phyloP scores from a whole-genome alignment of 148 eudicot species.

The Rhododendron kiyosumense region DNA sequence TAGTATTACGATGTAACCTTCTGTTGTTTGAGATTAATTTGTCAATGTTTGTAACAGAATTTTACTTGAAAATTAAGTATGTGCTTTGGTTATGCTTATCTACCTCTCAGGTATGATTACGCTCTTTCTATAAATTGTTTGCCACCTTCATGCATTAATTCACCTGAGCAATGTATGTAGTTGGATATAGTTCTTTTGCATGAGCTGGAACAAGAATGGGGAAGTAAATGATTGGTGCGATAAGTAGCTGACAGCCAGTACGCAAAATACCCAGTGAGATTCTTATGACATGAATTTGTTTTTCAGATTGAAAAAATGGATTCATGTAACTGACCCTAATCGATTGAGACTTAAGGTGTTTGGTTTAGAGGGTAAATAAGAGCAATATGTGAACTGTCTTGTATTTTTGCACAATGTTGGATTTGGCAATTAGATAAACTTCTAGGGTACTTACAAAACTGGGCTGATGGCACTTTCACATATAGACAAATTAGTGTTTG shows the following conservation, averaged over 20 bases:
- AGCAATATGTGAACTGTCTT: no score
- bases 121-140: not conserved
- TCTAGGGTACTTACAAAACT: not conserved
- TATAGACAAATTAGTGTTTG: not conserved
- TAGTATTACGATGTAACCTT: not conserved
- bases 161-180: not conserved
- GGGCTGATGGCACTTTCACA: not conserved
- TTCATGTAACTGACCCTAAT: not conserved
- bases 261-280: not conserved
- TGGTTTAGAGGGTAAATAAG: no score
- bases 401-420: no score
- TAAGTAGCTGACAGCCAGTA: not conserved
- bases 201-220: not conserved
- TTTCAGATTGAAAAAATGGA: no score
- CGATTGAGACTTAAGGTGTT: not conserved
- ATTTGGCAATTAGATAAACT: not conserved
- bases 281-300: no score
- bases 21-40: not conserved
- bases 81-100: not conserved
- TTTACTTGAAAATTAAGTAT: not conserved
- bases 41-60: not conserved
- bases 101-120: not conserved
- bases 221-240: not conserved
- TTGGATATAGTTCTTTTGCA: not conserved
- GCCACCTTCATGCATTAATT: not conserved